Evolutionary conservation across 2,329 filamentous ascomycete genomes (phyloP).

Genomic region (Apiospora rasikravindrae): DNA sequence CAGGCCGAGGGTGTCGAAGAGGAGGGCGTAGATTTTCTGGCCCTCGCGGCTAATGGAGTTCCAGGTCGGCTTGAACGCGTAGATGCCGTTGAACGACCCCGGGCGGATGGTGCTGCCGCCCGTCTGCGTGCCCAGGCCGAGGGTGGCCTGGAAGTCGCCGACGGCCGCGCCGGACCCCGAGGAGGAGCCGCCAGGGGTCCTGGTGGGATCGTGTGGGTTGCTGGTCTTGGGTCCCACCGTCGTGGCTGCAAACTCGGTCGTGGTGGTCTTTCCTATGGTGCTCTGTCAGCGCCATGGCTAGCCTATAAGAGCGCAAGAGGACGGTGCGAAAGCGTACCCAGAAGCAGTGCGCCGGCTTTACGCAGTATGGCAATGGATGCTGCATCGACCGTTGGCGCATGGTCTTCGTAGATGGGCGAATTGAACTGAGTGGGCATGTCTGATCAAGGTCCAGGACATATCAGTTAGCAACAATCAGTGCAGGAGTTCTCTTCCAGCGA

Average conservation of each 20-base stretch:
- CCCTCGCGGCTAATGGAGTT: conserved; percentile 67
- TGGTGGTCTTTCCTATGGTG: conserved; percentile 57
- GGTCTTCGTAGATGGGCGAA: conserved; percentile 57
- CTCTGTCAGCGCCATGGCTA: conserved; percentile 10
- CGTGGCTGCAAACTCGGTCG: conserved; percentile 68
- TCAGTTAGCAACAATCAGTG: conserved; percentile 19
- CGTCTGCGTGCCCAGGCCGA: conserved; percentile 70
- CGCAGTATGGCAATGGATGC: conserved; percentile 57
- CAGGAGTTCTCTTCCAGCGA: neutral
- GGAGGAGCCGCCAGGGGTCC: conserved; percentile 72
- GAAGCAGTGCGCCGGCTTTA: conserved; percentile 60
- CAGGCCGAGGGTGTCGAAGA: conserved; percentile 66
- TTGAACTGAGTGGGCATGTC: conserved; percentile 59
- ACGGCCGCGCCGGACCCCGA: conserved; percentile 71
- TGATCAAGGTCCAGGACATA: conserved; percentile 22
- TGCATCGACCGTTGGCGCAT: conserved; percentile 56
- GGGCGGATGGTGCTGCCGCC: conserved; percentile 69
- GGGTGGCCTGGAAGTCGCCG: conserved; percentile 65
- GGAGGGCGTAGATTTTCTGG: conserved; percentile 61
- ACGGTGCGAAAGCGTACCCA: conserved; percentile 40
- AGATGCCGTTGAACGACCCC: conserved; percentile 68
- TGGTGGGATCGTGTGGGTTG: conserved; percentile 68
- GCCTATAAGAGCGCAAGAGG: neutral
- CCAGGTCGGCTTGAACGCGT: conserved; percentile 71
- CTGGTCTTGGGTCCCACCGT: conserved; percentile 56